Conservation (phyloP, 169 alveolate species). For the Amoebophrya sp. region DNA sequence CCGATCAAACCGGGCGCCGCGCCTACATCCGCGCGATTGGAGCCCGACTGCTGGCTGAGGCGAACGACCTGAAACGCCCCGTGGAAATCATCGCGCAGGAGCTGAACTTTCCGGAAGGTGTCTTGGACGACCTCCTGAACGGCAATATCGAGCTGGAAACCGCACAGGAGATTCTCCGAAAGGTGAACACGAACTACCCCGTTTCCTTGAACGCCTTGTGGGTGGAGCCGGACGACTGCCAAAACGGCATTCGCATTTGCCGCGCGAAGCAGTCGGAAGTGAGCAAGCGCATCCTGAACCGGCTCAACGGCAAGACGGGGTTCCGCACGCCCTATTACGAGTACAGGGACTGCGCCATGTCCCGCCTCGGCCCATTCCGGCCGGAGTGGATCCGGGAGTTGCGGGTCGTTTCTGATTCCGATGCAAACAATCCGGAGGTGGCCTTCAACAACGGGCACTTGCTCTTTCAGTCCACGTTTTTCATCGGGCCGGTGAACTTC, state of each 20-base stretch:
- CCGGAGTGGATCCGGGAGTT: neutral
- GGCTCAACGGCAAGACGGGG: neutral
- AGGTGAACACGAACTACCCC: neutral
- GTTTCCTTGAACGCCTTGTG: neutral
- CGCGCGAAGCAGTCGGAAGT: neutral
- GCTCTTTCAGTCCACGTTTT: neutral
- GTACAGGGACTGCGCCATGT: neutral
- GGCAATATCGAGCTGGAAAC: neutral
- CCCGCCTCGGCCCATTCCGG: neutral
- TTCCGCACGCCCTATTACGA: neutral
- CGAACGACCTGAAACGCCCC: neutral
- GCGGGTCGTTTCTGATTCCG: neutral
- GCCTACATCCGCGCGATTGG: neutral
- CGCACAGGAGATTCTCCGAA: neutral
- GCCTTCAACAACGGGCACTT: neutral
- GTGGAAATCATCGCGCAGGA: neutral
- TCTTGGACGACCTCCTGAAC: neutral
- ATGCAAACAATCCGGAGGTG: neutral
- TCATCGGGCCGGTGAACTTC: slow-evolving; percentile 1
- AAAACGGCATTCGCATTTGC: neutral
- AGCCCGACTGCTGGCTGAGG: neutral
- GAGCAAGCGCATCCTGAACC: neutral
- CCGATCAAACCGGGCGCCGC: neutral
- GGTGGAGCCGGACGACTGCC: neutral
- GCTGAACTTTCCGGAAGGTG: neutral